phyloP scores from a whole-genome alignment of 306 rosid species.

The Chamaecrista fasciculata region DNA sequence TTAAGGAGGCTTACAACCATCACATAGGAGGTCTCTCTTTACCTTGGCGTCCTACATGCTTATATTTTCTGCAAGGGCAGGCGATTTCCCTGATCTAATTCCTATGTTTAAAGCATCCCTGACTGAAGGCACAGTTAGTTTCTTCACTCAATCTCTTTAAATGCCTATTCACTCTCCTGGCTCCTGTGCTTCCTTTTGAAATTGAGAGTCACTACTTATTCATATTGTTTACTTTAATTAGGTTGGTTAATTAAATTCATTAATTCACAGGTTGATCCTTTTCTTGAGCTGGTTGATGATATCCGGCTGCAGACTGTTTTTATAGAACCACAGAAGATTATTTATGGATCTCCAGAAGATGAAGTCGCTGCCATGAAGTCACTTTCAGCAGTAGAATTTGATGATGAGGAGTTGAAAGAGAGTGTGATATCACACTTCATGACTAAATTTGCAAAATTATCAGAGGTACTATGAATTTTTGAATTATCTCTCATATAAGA shows the following conservation, averaged over 20 bases:
- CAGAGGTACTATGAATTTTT: slow-evolving; percentile 66
- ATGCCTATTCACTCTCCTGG: slow-evolving; percentile 17
- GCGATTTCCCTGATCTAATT: slow-evolving; percentile 64
- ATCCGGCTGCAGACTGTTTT: slow-evolving; percentile 58
- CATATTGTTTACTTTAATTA: neutral
- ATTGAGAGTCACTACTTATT: slow-evolving; percentile 3
- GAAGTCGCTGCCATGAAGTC: slow-evolving; percentile 66
- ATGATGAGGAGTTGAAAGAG: slow-evolving; percentile 69
- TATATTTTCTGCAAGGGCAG: slow-evolving; percentile 73
- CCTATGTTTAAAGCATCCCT: slow-evolving; percentile 67
- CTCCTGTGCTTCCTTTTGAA: slow-evolving; percentile 18
- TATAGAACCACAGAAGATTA: slow-evolving; percentile 43
- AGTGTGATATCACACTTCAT: slow-evolving; percentile 58
- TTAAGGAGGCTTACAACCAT: slow-evolving; percentile 74
- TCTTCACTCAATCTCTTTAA: slow-evolving; percentile 27
- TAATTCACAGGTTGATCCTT: slow-evolving; percentile 76
- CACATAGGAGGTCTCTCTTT: slow-evolving; percentile 88
- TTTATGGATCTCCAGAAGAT: slow-evolving; percentile 66
- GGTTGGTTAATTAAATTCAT: slow-evolving; percentile 30
- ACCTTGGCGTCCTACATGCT: slow-evolving; percentile 89
- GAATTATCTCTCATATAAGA: slow-evolving; percentile 26
- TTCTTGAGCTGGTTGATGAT: slow-evolving; percentile 74
- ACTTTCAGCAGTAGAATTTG: slow-evolving; percentile 51
- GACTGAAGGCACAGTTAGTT: slow-evolving; percentile 53
- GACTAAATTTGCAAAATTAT: slow-evolving; percentile 56